phyloP scores from a whole-genome alignment of 2,329 filamentous ascomycete species.

The Fusarium tuaranense region DNA sequence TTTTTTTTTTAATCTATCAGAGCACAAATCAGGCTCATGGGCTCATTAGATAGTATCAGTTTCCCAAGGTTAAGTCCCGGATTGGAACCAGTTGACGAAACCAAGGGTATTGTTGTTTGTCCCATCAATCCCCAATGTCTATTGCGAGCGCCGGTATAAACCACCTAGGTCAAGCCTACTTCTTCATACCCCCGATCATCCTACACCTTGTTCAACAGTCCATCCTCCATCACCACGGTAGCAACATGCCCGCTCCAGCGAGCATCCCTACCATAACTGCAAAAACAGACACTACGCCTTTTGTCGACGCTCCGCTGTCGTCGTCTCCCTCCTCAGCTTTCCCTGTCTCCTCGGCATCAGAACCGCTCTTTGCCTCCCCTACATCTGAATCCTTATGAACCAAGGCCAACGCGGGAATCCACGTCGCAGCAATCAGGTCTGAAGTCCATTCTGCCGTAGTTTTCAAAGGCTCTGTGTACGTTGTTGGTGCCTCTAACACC shows the following conservation, averaged over 20 bases:
- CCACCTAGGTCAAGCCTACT: neutral
- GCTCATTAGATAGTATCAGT: too few relatives aligned
- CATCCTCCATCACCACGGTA: neutral
- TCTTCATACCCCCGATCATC: neutral
- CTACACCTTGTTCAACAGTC: too few relatives aligned
- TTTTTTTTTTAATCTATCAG: too few relatives aligned
- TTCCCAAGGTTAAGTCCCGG: too few relatives aligned
- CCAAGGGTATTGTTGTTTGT: neutral
- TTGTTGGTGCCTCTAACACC: neutral
- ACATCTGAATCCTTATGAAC: neutral
- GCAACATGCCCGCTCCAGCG: slow-evolving; percentile 9
- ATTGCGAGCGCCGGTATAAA: neutral
- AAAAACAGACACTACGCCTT: neutral
- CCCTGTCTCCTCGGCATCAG: accelerated
- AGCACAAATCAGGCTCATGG: too few relatives aligned
- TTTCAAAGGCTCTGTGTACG: neutral
- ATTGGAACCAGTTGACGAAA: neutral
- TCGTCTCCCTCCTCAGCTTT: neutral
- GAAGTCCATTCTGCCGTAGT: neutral
- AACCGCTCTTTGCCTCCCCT: neutral
- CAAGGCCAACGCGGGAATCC: slow-evolving; percentile 1
- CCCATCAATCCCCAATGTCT: neutral
- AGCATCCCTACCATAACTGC: slow-evolving; percentile 6
- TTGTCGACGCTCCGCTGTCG: neutral
- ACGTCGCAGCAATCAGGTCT: neutral